Conservation (phyloP, 768 basidiomycete species). For the Pleurotus cornucopiae region DNA sequence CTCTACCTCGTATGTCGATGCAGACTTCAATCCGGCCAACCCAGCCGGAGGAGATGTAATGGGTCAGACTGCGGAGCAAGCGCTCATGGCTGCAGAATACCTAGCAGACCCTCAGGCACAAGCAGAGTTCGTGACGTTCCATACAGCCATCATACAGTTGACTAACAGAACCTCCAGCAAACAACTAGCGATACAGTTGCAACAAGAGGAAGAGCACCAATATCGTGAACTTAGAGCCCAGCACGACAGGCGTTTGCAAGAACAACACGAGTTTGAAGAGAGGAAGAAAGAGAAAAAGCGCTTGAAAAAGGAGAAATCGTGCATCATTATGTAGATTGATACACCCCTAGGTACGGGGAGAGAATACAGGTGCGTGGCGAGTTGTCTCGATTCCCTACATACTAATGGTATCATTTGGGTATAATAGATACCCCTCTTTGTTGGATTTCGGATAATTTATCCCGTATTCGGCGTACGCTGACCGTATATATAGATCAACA, state of each 20-base stretch:
- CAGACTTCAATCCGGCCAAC: constrained; percentile 54
- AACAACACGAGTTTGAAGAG: neutral
- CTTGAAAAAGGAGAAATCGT: constrained; percentile 6
- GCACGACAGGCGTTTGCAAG: neutral
- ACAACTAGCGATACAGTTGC: constrained; percentile 70
- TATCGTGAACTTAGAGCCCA: neutral
- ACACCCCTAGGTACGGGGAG: too few species aligned
- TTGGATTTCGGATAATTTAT: too few species aligned
- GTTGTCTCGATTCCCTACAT: too few species aligned
- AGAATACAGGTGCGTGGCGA: too few species aligned
- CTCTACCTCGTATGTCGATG: constrained; percentile 75
- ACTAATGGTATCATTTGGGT: too few species aligned
- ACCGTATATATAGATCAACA: too few species aligned
- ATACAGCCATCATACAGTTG: constrained; percentile 1
- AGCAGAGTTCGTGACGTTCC: constrained; percentile 52
- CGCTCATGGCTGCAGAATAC: constrained; percentile 46
- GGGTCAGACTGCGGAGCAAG: constrained; percentile 63
- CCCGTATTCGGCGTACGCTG: too few species aligned
- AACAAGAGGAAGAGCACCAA: constrained; percentile 66
- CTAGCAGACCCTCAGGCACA: constrained; percentile 35
- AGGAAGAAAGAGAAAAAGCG: constrained; percentile 2
- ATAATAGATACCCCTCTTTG: too few species aligned
- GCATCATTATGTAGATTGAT: constrained; percentile 3
- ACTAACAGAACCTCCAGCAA: constrained; percentile 32
- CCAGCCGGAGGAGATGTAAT: constrained; percentile 83